Percentiles rank a stretch among this genome's conserved stretches.
Conservation (phyloP, 371 early-diverging fungal genomes). For the Ordospora pajunii region DNA sequence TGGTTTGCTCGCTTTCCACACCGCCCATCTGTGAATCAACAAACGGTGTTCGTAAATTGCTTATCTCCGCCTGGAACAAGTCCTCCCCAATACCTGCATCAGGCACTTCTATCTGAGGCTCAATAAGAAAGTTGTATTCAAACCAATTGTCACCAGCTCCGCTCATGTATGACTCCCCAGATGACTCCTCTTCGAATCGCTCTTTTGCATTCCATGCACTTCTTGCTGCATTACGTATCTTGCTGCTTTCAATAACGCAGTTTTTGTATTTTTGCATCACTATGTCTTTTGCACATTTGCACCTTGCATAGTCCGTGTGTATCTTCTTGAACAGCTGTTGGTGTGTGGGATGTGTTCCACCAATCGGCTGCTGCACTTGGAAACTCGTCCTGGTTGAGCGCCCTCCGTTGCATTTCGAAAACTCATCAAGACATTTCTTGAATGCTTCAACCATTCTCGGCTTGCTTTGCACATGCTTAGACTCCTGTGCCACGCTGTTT, state of each 20-base stretch:
- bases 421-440: background rate
- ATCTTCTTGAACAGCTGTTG: constrained; percentile 4
- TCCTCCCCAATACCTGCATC: too few relatives aligned
- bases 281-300: background rate
- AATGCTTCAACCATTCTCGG: background rate
- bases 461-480: background rate
- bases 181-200: background rate
- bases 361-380: background rate
- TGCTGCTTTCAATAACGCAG: background rate
- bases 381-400: background rate
- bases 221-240: background rate
- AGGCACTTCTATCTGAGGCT: background rate
- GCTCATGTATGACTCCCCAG: background rate
- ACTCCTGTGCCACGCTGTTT: background rate
- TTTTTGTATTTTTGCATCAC: background rate
- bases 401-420: background rate
- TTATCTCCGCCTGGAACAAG: too few relatives aligned
- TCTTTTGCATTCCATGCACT: background rate
- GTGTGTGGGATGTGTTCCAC: background rate
- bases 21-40: too few relatives aligned
- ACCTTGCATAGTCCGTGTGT: background rate
- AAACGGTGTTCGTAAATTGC: too few relatives aligned
- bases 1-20: too few relatives aligned
- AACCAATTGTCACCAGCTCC: background rate
- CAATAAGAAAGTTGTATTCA: constrained; percentile 3